Base-by-base conservation (phyloP, 306 rosid species). In the Lablab purpureus region DNA sequence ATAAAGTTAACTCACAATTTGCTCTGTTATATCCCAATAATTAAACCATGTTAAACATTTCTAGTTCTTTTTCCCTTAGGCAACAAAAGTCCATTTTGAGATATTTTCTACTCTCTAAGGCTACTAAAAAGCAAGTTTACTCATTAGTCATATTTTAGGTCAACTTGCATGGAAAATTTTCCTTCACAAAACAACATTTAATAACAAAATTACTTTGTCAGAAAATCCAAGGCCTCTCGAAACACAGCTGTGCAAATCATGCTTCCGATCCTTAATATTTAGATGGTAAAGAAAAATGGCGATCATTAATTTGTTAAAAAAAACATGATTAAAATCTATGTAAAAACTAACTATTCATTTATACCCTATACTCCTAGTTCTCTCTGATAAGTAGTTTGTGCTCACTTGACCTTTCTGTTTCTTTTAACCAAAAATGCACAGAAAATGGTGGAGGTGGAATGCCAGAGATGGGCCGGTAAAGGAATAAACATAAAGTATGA, bases 401-500 rank as follows among this genome's bases (percentile, higher is more conserved):
- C 54, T 4, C 18, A 25, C 49, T 30, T 45, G 30, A 19, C 5
- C n/a, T 2, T 32, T 21, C 46, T 49, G 32, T 79, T 55, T 34
- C 27, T 58, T 43, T 21, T 47, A 14, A 5, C 10, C 10, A 30
- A 78, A 34, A 81, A 30, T 10, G 55, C 34, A 1, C 84, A 94
- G 97, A 91, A 83, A 28, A 74, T 91, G 85, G 99, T 94, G 80
- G 89, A 88, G 45, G 4, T 68, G 52, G 99, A 94, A 65, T 90
- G 93, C 84, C 85, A 92, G 58, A 87, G 92, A 86, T 91, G 98
- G 97, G 84, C 76, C 21, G 89, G 90, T 85, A 92, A 92, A 86
- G 98, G 97, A 25, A 73, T 87, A 82, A 92, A 91, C 90, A 91
- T 94, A 77, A 92, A 87, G 80, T 94, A 94, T 66, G 99, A 94